These are phyloP conservation scores for Dipteronia sinensis DNA, from an alignment of 345 rosid species.

Conservation along the genomic window DNA sequence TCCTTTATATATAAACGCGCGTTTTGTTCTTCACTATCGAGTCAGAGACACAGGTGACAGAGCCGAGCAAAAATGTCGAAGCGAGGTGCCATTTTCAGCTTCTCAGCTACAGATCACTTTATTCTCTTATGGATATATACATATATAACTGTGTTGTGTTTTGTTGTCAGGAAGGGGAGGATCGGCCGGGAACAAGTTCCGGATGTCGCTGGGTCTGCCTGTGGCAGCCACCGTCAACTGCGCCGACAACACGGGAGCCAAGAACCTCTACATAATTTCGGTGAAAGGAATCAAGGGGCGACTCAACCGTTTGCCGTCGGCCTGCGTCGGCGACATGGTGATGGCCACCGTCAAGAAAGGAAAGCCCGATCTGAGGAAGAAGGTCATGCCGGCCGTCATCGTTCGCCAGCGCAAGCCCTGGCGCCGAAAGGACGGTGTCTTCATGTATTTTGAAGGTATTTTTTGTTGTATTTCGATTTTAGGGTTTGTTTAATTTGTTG, in stretches of 20 bases:
- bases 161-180: slow-evolving; percentile 61
- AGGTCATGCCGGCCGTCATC: slow-evolving; percentile 95
- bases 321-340: slow-evolving; percentile 97
- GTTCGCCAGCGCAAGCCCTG: slow-evolving; percentile 95
- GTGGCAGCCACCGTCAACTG: slow-evolving; percentile 81
- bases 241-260: slow-evolving; percentile 76
- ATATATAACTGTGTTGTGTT: not conserved
- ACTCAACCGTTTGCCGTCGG: slow-evolving; percentile 84
- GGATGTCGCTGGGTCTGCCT: slow-evolving; percentile 85
- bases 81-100: slow-evolving; percentile 27
- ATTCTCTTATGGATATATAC: not conserved
- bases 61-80: slow-evolving; percentile 46
- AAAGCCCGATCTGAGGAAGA: slow-evolving; percentile 90
- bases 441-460: slow-evolving; percentile 91
- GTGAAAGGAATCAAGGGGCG: slow-evolving; percentile 98
- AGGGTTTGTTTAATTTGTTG: slow-evolving; percentile 5
- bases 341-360: slow-evolving; percentile 99
- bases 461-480: not conserved
- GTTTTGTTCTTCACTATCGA: not conserved
- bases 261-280: slow-evolving; percentile 88
- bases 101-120: not conserved
- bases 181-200: slow-evolving; percentile 73
- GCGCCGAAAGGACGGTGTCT: slow-evolving; percentile 99
- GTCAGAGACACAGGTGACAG: slow-evolving; percentile 1
- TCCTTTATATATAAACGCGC: not conserved